A percentile compares a stretch with the other conserved stretches of the same genome.
These are phyloP conservation scores for Candida sakaeoensis DNA, from an alignment of 805 yeast genomes.

Conservation along the genomic window DNA sequence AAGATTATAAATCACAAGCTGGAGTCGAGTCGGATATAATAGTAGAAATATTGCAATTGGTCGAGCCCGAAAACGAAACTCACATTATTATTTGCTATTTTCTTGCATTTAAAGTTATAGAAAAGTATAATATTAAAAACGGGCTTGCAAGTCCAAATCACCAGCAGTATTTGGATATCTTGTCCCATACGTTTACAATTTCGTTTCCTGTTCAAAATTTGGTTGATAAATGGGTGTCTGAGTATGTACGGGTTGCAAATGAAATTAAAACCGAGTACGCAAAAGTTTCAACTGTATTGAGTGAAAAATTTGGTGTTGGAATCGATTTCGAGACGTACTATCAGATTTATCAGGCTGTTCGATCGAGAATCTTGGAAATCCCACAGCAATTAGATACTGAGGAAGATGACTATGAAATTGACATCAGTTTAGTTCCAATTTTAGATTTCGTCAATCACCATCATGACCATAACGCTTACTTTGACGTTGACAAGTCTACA, in stretches of 20 bases:
- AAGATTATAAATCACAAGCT: slow-evolving; percentile 10
- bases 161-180: slow-evolving; percentile 17
- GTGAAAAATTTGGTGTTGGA: slow-evolving; percentile 6
- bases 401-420: slow-evolving; percentile 35
- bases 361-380: slow-evolving; percentile 62
- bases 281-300: not conserved
- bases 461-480: slow-evolving; percentile 46
- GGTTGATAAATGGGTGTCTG: slow-evolving; percentile 11
- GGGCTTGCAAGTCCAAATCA: not conserved
- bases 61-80: slow-evolving; percentile 26
- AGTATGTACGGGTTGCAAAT: slow-evolving; percentile 6
- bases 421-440: slow-evolving; percentile 59
- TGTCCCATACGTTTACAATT: slow-evolving; percentile 15
- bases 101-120: slow-evolving; percentile 18
- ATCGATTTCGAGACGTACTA: slow-evolving; percentile 18
- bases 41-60: slow-evolving; percentile 15
- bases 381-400: slow-evolving; percentile 43
- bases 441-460: slow-evolving; percentile 66
- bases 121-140: not conserved
- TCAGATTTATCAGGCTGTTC: slow-evolving; percentile 43
- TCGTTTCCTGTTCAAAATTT: no score
- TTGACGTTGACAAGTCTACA: slow-evolving; percentile 52
- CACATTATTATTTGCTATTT: slow-evolving; percentile 24
- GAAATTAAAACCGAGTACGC: slow-evolving; percentile 12
- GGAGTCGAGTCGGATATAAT: slow-evolving; percentile 21